These are phyloP conservation scores for Alternaria longipes DNA, from an alignment of 2,329 filamentous ascomycete species.

Conservation along the genomic window DNA sequence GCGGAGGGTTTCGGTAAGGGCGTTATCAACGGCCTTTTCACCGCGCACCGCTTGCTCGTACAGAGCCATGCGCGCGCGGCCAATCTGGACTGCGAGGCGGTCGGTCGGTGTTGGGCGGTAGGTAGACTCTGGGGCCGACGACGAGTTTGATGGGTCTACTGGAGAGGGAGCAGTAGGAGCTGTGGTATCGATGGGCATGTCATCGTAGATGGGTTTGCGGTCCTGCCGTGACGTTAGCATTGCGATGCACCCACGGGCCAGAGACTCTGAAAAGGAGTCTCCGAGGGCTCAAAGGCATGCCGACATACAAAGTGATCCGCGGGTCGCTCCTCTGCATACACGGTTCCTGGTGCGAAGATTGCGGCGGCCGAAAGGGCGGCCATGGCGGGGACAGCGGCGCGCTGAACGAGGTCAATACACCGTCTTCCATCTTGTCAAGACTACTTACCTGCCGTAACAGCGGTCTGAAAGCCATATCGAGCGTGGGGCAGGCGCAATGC, in stretches of 20 bases:
- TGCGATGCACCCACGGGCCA: not conserved
- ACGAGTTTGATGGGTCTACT: conserved; percentile 34
- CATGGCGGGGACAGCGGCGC: conserved; percentile 59
- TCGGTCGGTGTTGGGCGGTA: conserved; percentile 81
- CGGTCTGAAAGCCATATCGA: conserved; percentile 63
- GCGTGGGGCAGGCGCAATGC: conserved; percentile 46
- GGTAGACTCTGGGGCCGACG: conserved; percentile 41
- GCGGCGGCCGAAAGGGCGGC: conserved; percentile 56
- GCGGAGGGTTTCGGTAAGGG: conserved; percentile 81
- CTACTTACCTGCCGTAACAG: conserved; percentile 62
- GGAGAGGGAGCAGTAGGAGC: conserved; percentile 52
- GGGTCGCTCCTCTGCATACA: conserved; percentile 59
- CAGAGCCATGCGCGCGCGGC: conserved; percentile 79
- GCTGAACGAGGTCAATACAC: conserved; percentile 48
- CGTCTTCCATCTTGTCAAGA: too few species aligned
- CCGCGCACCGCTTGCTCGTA: conserved; percentile 76
- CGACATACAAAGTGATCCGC: conserved; percentile 32
- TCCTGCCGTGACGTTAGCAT: conserved; percentile 23
- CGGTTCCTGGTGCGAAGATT: conserved; percentile 57
- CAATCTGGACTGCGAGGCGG: conserved; percentile 83
- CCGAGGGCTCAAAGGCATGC: not conserved
- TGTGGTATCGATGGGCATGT: conserved; percentile 54
- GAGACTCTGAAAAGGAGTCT: not conserved
- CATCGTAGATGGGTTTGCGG: conserved; percentile 80
- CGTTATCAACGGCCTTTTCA: conserved; percentile 84